Evolutionary conservation across 257 asterid genomes (phyloP), one percentile per base, ranked within the genome.

Genomic region (Nicotiana attenuata): DNA sequence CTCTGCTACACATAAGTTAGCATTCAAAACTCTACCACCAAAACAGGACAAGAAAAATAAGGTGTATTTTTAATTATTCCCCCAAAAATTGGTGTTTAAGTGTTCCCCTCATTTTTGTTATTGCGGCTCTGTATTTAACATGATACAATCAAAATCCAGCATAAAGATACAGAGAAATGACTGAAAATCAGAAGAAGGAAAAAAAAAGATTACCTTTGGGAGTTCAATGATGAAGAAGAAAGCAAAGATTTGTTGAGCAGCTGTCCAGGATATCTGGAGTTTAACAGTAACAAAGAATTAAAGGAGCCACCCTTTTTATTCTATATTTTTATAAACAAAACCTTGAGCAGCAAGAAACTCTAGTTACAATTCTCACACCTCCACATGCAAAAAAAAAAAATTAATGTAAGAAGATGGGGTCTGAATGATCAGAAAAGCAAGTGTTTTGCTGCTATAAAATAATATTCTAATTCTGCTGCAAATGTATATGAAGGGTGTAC

Each of bases 341-440:
- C 75, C 91, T 89, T 88, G 91, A 28, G 26, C 66, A 81, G 65
- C 90, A 90, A 89, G 92, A 88, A 90, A 88, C 78, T 52, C 67
- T 67, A 60, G 57, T 68, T 35, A 69, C 26, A 69, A 24, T 26
- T 41, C 33, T 24, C 35, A 69, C 13, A 10, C 17, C 31, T 38
- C 56, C 78, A 45, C 61, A 1, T 73, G 78, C 41, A 20, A 47
- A 41, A 41, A 7, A 41, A 7, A 2, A 5, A 20, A 38, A 26
- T 41, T 2, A 41, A 6, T 22, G 35, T 73, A 47, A 47, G 14
- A 22, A 57, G 15, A 71, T 38, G 22, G 56, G 56, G 77, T 66
- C 13, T 38, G 56, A 20, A 20, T 11, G 14, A 41, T 69, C 59
- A 45, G 1, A 13, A 71, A 71, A 5, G 47, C 3, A 71, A 41